phyloP scores from a whole-genome alignment of 2,329 filamentous ascomycete species.

The Stagonosporopsis rhizophila region DNA sequence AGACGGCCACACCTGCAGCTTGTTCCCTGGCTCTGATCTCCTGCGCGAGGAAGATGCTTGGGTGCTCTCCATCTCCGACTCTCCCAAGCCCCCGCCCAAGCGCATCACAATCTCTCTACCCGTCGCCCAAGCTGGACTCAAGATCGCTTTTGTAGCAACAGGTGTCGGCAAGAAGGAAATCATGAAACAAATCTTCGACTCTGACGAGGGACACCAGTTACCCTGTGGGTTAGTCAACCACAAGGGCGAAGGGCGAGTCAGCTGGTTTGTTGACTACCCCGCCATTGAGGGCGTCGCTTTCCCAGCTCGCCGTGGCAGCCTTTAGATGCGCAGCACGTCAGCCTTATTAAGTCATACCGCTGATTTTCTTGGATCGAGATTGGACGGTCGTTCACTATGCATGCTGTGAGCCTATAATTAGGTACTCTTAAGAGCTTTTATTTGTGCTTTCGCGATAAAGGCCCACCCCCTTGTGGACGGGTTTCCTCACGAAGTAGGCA shows the following conservation, averaged over 20 bases:
- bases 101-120: slow-evolving; percentile 92
- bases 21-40: slow-evolving; percentile 90
- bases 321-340: slow-evolving; percentile 49
- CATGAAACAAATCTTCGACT: slow-evolving; percentile 89
- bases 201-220: slow-evolving; percentile 72
- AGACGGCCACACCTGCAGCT: slow-evolving; percentile 94
- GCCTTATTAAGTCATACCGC: neutral
- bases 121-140: slow-evolving; percentile 84
- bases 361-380: slow-evolving; percentile 10
- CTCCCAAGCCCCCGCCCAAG: slow-evolving; percentile 89
- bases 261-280: slow-evolving; percentile 91
- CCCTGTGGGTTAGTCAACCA: slow-evolving; percentile 91
- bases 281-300: slow-evolving; percentile 87
- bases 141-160: slow-evolving; percentile 90
- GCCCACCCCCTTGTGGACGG: slow-evolving; percentile 27
- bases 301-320: slow-evolving; percentile 71
- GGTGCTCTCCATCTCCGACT: slow-evolving; percentile 91
- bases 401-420: slow-evolving; percentile 15
- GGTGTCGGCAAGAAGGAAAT: slow-evolving; percentile 89
- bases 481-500: slow-evolving; percentile 33
- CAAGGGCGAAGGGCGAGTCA: slow-evolving; percentile 81
- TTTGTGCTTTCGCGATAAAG: slow-evolving; percentile 38
- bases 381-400: slow-evolving; percentile 12
- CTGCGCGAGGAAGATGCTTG: slow-evolving; percentile 87
- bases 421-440: slow-evolving; percentile 17